A percentile compares a stretch with the other conserved stretches of the same genome.
Conservation (phyloP, 2,329 filamentous ascomycete species). For the Elsinoe australis region DNA sequence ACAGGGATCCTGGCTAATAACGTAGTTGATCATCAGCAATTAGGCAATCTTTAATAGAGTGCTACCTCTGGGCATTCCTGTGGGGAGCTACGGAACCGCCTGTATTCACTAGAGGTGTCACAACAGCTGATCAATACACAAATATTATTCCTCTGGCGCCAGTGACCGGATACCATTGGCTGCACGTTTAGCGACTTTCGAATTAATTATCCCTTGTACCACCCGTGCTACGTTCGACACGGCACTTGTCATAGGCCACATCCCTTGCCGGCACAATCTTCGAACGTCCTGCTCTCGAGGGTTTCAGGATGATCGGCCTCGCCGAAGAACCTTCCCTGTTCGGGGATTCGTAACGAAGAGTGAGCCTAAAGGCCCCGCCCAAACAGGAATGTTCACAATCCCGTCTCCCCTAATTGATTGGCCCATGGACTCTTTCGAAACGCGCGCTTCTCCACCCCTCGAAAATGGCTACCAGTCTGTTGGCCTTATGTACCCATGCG, state of each 20-base stretch:
- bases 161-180: not conserved
- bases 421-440: constrained; percentile 3
- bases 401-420: constrained; percentile 13
- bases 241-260: constrained; percentile 13
- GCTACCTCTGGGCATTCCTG: not conserved
- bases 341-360: constrained; percentile 15
- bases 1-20: constrained; percentile 3
- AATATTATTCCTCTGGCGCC: not conserved
- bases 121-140: too few species aligned
- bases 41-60: constrained; percentile 13
- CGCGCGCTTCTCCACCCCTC: constrained; percentile 8
- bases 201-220: too few species aligned
- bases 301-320: constrained; percentile 17
- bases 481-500: constrained; percentile 9
- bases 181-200: too few species aligned
- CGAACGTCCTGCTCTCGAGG: constrained; percentile 13
- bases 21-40: constrained; percentile 7
- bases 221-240: not conserved
- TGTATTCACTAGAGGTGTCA: too few species aligned
- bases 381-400: constrained; percentile 11
- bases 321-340: constrained; percentile 15
- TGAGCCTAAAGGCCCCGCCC: constrained; percentile 10
- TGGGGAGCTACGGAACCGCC: not conserved
- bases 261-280: too few species aligned
- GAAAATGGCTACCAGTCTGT: not conserved